Conservation (phyloP, 805 yeast genomes). For the Yarrowia sp. region DNA sequence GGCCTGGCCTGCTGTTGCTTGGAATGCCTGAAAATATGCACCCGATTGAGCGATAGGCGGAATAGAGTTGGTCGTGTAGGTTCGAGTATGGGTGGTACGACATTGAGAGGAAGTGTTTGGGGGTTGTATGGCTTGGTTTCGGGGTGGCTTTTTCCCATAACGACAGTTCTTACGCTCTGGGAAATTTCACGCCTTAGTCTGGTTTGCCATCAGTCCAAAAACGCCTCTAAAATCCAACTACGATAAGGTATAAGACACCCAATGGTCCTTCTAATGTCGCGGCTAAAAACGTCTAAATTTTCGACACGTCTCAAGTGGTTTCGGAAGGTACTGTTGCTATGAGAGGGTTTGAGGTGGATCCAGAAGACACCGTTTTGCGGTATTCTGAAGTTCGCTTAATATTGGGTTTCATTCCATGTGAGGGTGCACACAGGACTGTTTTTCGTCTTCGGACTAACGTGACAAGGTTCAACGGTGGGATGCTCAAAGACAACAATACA, state of each 20-base stretch:
- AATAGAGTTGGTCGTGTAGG: neutral
- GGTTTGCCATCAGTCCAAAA: too few relatives aligned
- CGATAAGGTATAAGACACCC: neutral
- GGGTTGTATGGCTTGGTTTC: neutral
- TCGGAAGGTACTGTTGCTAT: too few relatives aligned
- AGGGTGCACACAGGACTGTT: neutral
- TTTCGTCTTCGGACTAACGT: neutral
- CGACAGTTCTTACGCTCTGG: too few relatives aligned
- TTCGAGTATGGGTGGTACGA: neutral
- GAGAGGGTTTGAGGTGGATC: too few relatives aligned
- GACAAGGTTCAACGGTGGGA: neutral
- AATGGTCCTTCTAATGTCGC: neutral
- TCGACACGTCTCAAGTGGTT: too few relatives aligned
- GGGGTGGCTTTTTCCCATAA: too few relatives aligned
- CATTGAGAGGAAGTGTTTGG: neutral
- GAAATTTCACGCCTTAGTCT: too few relatives aligned
- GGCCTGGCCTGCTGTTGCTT: neutral
- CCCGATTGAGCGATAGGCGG: slow-evolving; percentile 22
- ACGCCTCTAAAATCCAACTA: neutral
- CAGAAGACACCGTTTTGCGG: neutral
- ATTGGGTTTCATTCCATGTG: neutral
- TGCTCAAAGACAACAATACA: neutral
- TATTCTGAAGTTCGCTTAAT: neutral
- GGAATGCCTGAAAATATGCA: slow-evolving; percentile 13
- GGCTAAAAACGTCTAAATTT: neutral